A percentile compares a stretch with the other conserved stretches of the same genome.
Conservation (phyloP, 78 protist species). For the Bigelowiella natans region DNA sequence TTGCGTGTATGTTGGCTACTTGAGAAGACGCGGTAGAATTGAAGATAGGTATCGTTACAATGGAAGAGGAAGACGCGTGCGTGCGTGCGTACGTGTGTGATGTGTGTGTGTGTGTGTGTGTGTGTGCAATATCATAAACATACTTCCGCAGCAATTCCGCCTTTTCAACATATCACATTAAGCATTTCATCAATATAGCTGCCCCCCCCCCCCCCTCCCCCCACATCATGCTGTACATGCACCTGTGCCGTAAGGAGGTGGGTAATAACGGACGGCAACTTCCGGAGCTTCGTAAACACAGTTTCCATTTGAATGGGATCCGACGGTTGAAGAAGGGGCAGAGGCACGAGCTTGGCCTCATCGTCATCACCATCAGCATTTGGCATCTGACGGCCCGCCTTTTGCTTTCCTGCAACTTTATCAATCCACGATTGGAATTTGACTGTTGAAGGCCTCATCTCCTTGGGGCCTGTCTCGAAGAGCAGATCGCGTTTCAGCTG, state of each 20-base stretch:
- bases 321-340: constrained; percentile 6
- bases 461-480: constrained; percentile 18
- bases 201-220: neutral
- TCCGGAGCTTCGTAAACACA: constrained; percentile 10
- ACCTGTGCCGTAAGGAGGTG: constrained; percentile 18
- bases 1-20: neutral
- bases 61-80: too few relatives aligned
- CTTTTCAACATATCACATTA: too few relatives aligned
- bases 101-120: constrained; percentile 26
- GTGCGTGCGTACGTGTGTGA: too few relatives aligned
- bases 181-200: too few relatives aligned
- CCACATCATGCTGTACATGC: too few relatives aligned
- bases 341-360: neutral
- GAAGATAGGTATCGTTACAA: constrained; percentile 41
- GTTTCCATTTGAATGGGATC: constrained; percentile 10
- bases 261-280: constrained; percentile 8
- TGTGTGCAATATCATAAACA: constrained; percentile 24
- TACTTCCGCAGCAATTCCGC: constrained; percentile 9
- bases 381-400: neutral
- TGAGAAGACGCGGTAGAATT: neutral
- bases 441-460: constrained; percentile 13
- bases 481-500: constrained; percentile 25
- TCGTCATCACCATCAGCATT: neutral
- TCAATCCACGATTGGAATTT: neutral
- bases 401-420: neutral